Evolutionary conservation across 73 alveolate species (phyloP), one percentile per base, ranked within the genome.

Genomic region (Halteria grandinella): DNA sequence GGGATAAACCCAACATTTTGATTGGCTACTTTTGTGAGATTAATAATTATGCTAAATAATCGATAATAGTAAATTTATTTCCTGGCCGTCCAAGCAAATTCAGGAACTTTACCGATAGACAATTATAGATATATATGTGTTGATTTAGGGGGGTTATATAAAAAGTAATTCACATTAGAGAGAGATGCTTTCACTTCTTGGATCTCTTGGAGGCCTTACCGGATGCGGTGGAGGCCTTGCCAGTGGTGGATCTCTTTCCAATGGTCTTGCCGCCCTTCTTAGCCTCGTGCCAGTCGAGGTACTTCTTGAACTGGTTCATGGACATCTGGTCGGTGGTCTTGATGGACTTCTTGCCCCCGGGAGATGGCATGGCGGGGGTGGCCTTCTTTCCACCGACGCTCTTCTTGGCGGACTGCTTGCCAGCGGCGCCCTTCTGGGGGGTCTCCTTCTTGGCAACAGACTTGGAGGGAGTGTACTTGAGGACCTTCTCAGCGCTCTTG

Each of bases 181-280:
- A n/a, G n/a, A n/a, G n/a, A n/a, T n/a, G n/a, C n/a, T n/a, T n/a
- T 57, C 75, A 57, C 36, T 57, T 57, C 50, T 57, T 57, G 20
- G 75, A 57, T 34, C 53, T 57, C 75, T 57, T 57, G 6, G 55
- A 53, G 5, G 69, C 75, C 75, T 57, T 57, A n/a, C n/a, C n/a
- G n/a, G n/a, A n/a, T 14, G 75, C 20, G 23, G 75, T 54, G 11
- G 50, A 39, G 10, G 10, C 15, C 50, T 57, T 57, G 55, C 75
- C 75, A 27, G 55, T n/a, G 25, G 75, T 32, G 14, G 75, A 34
- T 57, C 75, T 57, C 75, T 57, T 57, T 57, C 75, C 75, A 34
- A 57, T 50, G 36, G 36, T 54, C 36, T 57, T 57, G 10, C 75
- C 75, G 5, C 41, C 41, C 59, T 62, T 62, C 58, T 47, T 5